Evolutionary conservation across 768 basidiomycete species (phyloP).

Genomic region (Mycena amicta): DNA sequence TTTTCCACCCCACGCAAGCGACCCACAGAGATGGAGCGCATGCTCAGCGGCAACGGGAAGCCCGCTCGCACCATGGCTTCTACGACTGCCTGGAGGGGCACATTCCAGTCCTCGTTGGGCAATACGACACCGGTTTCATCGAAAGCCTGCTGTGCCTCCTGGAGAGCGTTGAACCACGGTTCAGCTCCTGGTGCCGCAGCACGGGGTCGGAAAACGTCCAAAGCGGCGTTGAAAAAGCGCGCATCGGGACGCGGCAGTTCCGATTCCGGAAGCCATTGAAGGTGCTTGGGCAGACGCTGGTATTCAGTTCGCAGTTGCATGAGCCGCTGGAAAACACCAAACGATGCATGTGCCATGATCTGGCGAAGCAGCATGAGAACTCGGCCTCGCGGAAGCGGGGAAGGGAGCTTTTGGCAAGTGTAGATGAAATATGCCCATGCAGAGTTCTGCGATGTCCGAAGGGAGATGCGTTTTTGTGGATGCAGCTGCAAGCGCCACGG

Average conservation of each 20-base stretch:
- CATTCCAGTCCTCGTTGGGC: slow-evolving; percentile 31
- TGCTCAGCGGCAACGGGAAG: slow-evolving; percentile 41
- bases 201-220: slow-evolving; percentile 21
- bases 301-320: slow-evolving; percentile 6
- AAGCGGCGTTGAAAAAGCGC: slow-evolving; percentile 66
- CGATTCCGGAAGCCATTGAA: slow-evolving; percentile 20
- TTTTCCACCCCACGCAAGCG: slow-evolving; percentile 14
- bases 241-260: slow-evolving; percentile 54
- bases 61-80: slow-evolving; percentile 43
- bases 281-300: slow-evolving; percentile 7
- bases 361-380: slow-evolving; percentile 33
- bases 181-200: slow-evolving; percentile 14
- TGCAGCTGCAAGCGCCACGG: slow-evolving; percentile 8
- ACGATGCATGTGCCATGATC: slow-evolving; percentile 37
- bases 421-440: slow-evolving; percentile 38
- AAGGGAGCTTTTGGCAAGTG: slow-evolving; percentile 21
- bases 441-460: slow-evolving; percentile 25
- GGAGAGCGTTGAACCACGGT: slow-evolving; percentile 33
- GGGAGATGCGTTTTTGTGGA: slow-evolving; percentile 1
- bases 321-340: slow-evolving; percentile 26
- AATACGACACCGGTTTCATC: slow-evolving; percentile 31
- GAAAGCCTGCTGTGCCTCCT: slow-evolving; percentile 27
- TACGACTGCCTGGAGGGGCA: slow-evolving; percentile 38
- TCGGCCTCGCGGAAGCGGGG: background rate
- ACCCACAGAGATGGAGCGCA: slow-evolving; percentile 43